Percentiles rank a stretch among this genome's conserved stretches.
Evolutionary conservation across 2,329 filamentous ascomycete species (phyloP).

Genomic region (Fusarium clavum): DNA sequence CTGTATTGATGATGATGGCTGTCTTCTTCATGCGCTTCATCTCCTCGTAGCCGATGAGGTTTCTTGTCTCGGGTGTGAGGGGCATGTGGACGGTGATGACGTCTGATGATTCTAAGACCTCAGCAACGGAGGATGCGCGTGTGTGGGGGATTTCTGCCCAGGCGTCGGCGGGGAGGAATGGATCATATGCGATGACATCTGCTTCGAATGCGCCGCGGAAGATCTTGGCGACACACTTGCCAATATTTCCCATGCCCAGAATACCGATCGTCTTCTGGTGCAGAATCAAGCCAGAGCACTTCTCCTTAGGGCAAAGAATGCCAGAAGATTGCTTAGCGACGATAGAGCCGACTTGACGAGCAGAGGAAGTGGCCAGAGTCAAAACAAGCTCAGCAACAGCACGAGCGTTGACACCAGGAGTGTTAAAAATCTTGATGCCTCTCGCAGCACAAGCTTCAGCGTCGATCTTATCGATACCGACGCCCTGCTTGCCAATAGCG

Average conservation of each 20-base stretch:
- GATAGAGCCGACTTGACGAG: slow-evolving; percentile 50
- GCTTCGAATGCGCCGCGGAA: slow-evolving; percentile 53
- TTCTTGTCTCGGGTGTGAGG: slow-evolving; percentile 48
- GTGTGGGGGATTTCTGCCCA: slow-evolving; percentile 51
- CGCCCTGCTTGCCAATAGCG: slow-evolving; percentile 61
- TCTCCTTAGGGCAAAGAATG: slow-evolving; percentile 53
- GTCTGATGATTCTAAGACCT: slow-evolving; percentile 50
- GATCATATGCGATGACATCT: slow-evolving; percentile 53
- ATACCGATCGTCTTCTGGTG: slow-evolving; percentile 52
- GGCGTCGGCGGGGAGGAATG: slow-evolving; percentile 47
- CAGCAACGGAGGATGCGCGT: slow-evolving; percentile 47
- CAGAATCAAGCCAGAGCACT: slow-evolving; percentile 54
- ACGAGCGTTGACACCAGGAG: slow-evolving; percentile 58
- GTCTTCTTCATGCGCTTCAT: slow-evolving; percentile 53
- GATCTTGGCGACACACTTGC: slow-evolving; percentile 51
- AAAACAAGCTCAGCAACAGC: slow-evolving; percentile 56
- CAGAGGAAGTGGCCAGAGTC: slow-evolving; percentile 51
- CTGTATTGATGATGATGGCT: slow-evolving; percentile 55
- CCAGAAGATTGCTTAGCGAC: slow-evolving; percentile 47
- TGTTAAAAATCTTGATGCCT: slow-evolving; percentile 59
- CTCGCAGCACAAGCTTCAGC: slow-evolving; percentile 52
- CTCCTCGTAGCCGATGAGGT: slow-evolving; percentile 49
- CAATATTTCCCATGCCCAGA: slow-evolving; percentile 56
- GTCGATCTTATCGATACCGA: slow-evolving; percentile 61
- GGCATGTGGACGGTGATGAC: slow-evolving; percentile 55